Conservation (phyloP, 2,329 filamentous ascomycete species). For the Penicillium verrucosum region DNA sequence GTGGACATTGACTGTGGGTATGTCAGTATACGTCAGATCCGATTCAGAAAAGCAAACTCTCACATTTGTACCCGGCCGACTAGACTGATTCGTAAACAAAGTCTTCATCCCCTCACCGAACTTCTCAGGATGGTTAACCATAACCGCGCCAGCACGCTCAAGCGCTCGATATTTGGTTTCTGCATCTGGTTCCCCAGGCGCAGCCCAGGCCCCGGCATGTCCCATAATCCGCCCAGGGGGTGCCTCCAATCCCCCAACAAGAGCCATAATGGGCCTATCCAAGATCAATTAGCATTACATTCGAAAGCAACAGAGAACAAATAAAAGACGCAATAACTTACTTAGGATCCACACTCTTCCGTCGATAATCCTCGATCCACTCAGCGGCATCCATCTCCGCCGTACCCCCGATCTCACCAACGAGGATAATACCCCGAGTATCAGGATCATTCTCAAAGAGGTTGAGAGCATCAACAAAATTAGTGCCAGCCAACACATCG, state of each 20-base stretch:
- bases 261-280: constrained; percentile 65
- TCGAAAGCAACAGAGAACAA: fast-evolving
- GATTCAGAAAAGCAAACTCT: constrained; percentile 5
- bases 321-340: constrained; percentile 36
- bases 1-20: constrained; percentile 22
- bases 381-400: constrained; percentile 69
- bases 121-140: constrained; percentile 73
- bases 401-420: constrained; percentile 69
- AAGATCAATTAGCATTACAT: constrained; percentile 20
- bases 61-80: constrained; percentile 23
- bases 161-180: constrained; percentile 65
- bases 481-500: constrained; percentile 70
- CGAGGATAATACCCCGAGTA: constrained; percentile 68
- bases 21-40: constrained; percentile 6
- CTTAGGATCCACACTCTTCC: constrained; percentile 60
- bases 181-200: constrained; percentile 63
- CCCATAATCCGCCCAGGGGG: constrained; percentile 68
- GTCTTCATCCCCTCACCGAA: constrained; percentile 67
- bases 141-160: constrained; percentile 62
- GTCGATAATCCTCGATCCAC: constrained; percentile 66
- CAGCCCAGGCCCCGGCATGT: constrained; percentile 71
- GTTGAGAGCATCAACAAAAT: constrained; percentile 66
- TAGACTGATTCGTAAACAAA: constrained; percentile 49
- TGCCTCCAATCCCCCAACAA: constrained; percentile 66
- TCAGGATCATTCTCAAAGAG: constrained; percentile 64